These are phyloP conservation scores for Tricholoma sp. DNA, from an alignment of 768 basidiomycete genomes.

Conservation along the genomic window DNA sequence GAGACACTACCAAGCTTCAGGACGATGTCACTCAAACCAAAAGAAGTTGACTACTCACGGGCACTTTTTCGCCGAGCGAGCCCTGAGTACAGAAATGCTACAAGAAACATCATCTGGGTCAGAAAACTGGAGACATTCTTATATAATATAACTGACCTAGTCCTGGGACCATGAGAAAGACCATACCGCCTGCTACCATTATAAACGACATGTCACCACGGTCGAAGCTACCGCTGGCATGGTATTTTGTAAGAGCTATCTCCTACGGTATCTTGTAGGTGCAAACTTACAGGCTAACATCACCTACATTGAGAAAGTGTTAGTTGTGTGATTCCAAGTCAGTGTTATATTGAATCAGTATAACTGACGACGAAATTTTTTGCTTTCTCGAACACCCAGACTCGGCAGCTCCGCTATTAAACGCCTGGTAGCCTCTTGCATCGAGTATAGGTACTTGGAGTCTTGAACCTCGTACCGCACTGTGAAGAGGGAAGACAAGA, in stretches of 20 bases:
- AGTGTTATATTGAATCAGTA: background rate
- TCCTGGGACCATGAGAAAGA: conserved; percentile 75
- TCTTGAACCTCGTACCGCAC: background rate
- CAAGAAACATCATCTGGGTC: conserved; percentile 4
- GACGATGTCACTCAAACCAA: background rate
- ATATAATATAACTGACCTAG: conserved; percentile 38
- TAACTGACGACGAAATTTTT: background rate
- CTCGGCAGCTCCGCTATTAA: background rate
- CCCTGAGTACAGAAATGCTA: conserved; percentile 73
- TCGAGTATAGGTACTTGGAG: background rate
- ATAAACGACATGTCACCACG: conserved; percentile 71
- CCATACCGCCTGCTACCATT: conserved; percentile 62
- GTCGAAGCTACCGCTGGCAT: conserved; percentile 44
- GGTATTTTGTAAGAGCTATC: background rate
- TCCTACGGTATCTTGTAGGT: background rate
- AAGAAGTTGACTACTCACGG: conserved; percentile 23
- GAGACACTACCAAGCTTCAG: conserved; percentile 37
- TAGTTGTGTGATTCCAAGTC: background rate
- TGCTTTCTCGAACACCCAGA: background rate
- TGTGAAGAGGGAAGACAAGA: background rate
- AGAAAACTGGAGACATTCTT: background rate
- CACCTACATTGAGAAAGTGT: conserved; percentile 7
- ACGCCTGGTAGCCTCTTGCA: background rate
- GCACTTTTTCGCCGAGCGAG: conserved; percentile 65
- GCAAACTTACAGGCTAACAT: conserved; percentile 13